Conservation (phyloP, 2,329 filamentous ascomycete species). For the Colletotrichum sp. region DNA sequence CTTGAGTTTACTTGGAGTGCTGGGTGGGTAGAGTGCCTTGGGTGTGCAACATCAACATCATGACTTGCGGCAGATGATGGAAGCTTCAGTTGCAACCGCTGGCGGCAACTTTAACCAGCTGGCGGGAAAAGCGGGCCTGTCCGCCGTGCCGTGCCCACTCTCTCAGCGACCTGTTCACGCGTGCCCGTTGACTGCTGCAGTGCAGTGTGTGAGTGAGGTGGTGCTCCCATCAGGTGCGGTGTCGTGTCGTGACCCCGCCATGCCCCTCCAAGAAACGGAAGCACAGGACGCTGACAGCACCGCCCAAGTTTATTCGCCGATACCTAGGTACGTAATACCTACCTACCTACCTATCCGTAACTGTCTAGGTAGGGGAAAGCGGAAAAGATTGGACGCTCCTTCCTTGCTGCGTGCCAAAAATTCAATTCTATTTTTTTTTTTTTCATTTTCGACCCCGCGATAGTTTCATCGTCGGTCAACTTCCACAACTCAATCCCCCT, state of each 20-base stretch:
- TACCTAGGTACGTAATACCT: not conserved
- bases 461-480: not conserved
- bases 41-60: not conserved
- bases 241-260: not conserved
- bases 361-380: not conserved
- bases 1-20: not conserved
- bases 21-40: not conserved
- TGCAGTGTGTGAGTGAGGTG: too few species aligned
- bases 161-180: not conserved
- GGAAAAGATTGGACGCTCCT: not conserved
- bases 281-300: not conserved
- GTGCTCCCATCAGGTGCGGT: not conserved
- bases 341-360: not conserved
- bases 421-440: not conserved
- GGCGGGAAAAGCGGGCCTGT: not conserved
- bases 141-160: not conserved
- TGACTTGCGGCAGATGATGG: not conserved
- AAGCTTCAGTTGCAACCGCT: not conserved
- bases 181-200: not conserved
- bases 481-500: not conserved
- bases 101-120: not conserved
- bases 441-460: not conserved
- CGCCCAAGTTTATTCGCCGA: not conserved
- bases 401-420: not conserved
- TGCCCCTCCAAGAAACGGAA: not conserved